Evolutionary conservation across 1,139 yeast species (phyloP).

Genomic region (Diutina rugosa): DNA sequence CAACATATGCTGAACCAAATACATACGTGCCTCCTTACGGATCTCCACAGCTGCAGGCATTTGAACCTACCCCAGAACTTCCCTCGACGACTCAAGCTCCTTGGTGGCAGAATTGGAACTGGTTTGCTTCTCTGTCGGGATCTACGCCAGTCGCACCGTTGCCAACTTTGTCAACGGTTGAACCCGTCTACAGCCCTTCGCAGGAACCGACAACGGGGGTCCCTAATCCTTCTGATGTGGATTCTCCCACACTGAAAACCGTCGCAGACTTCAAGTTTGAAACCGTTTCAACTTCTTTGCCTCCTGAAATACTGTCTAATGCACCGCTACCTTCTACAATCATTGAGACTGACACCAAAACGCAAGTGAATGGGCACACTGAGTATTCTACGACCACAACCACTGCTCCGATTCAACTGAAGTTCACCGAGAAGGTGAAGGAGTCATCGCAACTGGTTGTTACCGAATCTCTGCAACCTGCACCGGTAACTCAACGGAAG

Average conservation of each 20-base stretch:
- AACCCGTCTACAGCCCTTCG: not conserved
- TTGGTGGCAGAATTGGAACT: not conserved
- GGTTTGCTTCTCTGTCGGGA: not conserved
- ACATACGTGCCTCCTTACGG: not conserved
- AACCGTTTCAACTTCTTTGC: not conserved
- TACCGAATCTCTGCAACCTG: not conserved
- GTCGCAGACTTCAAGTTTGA: not conserved
- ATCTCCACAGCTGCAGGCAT: not conserved
- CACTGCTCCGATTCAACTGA: not conserved
- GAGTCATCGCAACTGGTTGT: not conserved
- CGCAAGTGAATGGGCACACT: not conserved
- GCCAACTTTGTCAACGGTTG: not conserved
- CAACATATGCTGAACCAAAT: not conserved
- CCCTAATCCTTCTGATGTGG: not conserved
- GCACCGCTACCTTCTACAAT: not conserved
- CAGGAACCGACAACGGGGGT: not conserved
- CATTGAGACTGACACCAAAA: not conserved
- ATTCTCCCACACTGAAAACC: not conserved
- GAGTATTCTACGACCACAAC: not conserved
- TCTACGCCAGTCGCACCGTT: not conserved
- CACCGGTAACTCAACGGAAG: not conserved
- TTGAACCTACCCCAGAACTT: not conserved
- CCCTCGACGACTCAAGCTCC: not conserved
- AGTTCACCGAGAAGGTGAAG: not conserved
- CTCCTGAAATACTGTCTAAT: not conserved